Evolutionary conservation across 179 eudicot species (phyloP).

Genomic region (Spergularia azorica): DNA sequence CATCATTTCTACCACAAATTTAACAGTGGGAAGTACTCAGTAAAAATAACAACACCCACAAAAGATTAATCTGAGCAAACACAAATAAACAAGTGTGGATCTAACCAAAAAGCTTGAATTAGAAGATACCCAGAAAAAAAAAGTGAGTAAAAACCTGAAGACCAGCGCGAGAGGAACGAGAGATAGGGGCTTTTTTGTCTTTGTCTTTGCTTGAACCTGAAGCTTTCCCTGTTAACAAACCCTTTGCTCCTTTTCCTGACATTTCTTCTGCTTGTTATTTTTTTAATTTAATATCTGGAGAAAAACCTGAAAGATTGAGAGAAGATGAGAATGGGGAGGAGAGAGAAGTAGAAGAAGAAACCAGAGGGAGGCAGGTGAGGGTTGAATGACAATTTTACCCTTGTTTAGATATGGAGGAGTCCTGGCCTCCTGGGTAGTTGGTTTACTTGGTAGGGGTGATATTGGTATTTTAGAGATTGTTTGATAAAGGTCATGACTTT

Average conservation of each 20-base stretch:
- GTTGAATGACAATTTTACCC: background rate
- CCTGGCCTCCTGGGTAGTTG: no score
- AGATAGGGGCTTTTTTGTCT: slow-evolving; percentile 54
- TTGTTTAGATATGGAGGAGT: background rate
- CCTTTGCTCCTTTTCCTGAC: slow-evolving; percentile 68
- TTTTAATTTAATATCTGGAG: background rate
- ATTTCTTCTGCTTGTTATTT: slow-evolving; percentile 25
- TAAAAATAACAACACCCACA: slow-evolving; percentile 12
- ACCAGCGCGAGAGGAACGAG: slow-evolving; percentile 63
- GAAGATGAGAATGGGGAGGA: slow-evolving; percentile 9
- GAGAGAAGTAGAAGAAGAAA: background rate
- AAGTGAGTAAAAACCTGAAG: slow-evolving; percentile 36
- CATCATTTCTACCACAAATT: background rate
- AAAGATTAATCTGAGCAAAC: background rate
- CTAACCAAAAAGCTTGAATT: slow-evolving; percentile 18
- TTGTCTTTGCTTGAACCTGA: slow-evolving; percentile 45
- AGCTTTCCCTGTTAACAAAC: slow-evolving; percentile 45
- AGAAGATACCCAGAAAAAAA: background rate
- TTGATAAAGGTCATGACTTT: no score
- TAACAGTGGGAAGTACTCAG: background rate
- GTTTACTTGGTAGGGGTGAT: no score
- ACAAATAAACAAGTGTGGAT: slow-evolving; percentile 22
- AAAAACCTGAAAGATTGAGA: background rate
- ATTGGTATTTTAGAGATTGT: no score
- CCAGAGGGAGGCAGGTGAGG: background rate